A percentile compares a stretch with the other conserved stretches of the same genome.
Evolutionary conservation across 768 basidiomycete genomes (phyloP).

Genomic region (Russula lepida): DNA sequence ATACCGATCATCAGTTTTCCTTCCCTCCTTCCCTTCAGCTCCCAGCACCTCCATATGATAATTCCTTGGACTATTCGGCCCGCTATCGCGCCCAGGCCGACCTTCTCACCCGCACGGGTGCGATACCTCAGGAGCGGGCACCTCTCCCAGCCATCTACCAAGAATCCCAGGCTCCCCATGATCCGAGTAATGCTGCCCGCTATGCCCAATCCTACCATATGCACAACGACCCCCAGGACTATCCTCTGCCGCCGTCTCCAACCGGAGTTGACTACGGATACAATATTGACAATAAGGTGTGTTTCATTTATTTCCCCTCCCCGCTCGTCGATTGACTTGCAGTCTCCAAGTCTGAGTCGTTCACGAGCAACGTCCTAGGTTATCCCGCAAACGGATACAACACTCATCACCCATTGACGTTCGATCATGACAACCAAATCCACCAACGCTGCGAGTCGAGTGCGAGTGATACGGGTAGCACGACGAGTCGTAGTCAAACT

Average conservation of each 20-base stretch:
- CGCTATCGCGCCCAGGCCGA: constrained; percentile 45
- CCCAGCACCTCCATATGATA: constrained; percentile 12
- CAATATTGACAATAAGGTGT: constrained; percentile 18
- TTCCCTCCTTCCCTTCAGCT: constrained; percentile 7
- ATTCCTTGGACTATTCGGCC: constrained; percentile 33
- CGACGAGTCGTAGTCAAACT: constrained; percentile 37
- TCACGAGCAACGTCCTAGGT: neutral
- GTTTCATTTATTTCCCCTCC: neutral
- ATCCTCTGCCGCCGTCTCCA: constrained; percentile 13
- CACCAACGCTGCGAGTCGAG: constrained; percentile 25
- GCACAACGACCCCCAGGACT: constrained; percentile 7
- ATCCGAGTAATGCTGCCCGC: constrained; percentile 3
- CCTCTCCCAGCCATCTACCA: constrained; percentile 16
- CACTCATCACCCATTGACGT: constrained; percentile 14
- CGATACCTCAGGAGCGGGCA: constrained; percentile 21
- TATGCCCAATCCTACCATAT: constrained; percentile 13
- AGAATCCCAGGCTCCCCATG: constrained; percentile 13
- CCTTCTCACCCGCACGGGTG: constrained; percentile 31
- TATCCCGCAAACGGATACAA: constrained; percentile 11
- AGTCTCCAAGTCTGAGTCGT: constrained; percentile 5
- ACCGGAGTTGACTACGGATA: constrained; percentile 15
- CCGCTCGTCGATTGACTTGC: constrained; percentile 5
- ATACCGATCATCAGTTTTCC: constrained; percentile 17
- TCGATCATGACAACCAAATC: constrained; percentile 20
- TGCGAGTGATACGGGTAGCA: constrained; percentile 37